Evolutionary conservation across 306 rosid genomes (phyloP), one percentile per base, ranked within the genome.

Genomic region (Begonia loranthoides): DNA sequence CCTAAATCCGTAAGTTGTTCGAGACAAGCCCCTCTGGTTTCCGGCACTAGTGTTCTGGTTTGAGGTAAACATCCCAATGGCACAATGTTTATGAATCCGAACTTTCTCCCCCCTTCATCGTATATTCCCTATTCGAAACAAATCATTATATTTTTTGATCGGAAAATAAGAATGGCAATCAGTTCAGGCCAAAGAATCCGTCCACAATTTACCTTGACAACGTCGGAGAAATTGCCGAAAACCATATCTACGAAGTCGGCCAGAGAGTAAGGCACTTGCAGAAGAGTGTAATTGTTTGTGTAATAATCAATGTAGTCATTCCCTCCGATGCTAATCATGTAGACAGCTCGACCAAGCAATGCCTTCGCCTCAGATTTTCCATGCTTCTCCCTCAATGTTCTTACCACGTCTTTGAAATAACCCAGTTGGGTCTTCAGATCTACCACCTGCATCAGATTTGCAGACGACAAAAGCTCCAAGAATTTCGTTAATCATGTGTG

Each of bases 21-120:
- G 36, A 28, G 36, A 3, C 36, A 28, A 8, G 0, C 36, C 13
- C 47, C 47, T 11, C 47, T 10, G 43, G 10, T 6, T 39, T 39
- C 47, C 13, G 47, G 47, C 1, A 3, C 15, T 7, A 57, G 48
- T 44, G 48, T 24, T 39, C 58, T 65, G 5, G 24, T 22, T 6
- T 0, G 5, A 2, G 75, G 63, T 1, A 15, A 43, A 13, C 62
- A 51, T 10, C 65, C 66, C 9, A 72, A 14, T 9, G 70, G 54
- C 49, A 45, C 48, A 15, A 59, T 10, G 16, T 17, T 45, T 16
- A 51, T 0, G 33, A 59, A 14, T 9, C 59, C 69, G 59, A 72
- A 62, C 62, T 72, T 72, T 44, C 77, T 67, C 15, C 67, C 77
- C 50, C 77, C 73, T 10, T 9, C 16, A 12, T 50, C 41, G 43